These are phyloP conservation scores for Chytriomyces hyalinus DNA, from an alignment of 192 early-diverging fungal genomes.

Conservation along the genomic window DNA sequence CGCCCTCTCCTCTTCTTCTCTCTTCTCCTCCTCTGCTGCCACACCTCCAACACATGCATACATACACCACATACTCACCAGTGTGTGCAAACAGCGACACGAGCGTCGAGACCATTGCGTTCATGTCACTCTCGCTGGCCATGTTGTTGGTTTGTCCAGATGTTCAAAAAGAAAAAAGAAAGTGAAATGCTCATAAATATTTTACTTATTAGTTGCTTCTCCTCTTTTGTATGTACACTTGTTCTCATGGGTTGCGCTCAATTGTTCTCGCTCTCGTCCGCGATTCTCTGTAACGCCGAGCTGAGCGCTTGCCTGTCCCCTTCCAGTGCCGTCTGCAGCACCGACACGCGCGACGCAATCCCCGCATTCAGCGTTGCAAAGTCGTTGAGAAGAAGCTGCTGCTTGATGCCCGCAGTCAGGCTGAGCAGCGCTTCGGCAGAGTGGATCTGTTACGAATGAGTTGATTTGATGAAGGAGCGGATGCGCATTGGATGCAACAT, in stretches of 20 bases:
- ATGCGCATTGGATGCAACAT: background rate
- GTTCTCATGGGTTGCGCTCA: background rate
- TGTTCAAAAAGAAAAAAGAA: conserved; percentile 5
- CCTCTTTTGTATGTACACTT: background rate
- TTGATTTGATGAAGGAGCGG: background rate
- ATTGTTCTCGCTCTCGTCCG: background rate
- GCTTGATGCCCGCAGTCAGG: conserved; percentile 50
- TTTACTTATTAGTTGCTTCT: background rate
- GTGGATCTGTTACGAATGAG: conserved; percentile 32
- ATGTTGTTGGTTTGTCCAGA: background rate
- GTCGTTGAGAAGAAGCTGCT: conserved; percentile 50
- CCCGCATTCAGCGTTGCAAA: conserved; percentile 43
- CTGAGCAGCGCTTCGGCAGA: conserved; percentile 45
- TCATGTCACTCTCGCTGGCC: background rate
- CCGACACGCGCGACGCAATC: conserved; percentile 18
- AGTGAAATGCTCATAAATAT: background rate
- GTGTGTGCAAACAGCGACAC: background rate
- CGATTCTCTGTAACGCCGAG: background rate
- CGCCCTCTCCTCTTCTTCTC: too few species aligned
- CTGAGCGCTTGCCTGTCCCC: background rate
- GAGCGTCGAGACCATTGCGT: background rate
- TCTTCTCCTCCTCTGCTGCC: too few species aligned
- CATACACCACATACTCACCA: too few species aligned
- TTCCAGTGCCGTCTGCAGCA: conserved; percentile 10
- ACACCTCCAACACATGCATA: too few species aligned